phyloP scores from a whole-genome alignment of 257 asterid species.

The Schizonepeta tenuifolia region DNA sequence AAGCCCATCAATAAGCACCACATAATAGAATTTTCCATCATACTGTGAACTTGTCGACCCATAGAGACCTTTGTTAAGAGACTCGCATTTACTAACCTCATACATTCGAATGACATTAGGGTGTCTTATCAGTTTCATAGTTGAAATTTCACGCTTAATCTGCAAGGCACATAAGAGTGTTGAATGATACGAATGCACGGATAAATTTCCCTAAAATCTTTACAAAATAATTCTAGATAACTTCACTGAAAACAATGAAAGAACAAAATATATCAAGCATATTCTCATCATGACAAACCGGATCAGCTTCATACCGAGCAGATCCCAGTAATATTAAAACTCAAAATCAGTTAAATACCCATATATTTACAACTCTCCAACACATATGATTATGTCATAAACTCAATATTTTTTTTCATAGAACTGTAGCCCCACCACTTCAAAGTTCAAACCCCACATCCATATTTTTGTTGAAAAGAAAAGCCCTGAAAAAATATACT shows the following conservation, averaged over 20 bases:
- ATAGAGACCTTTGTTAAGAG: neutral
- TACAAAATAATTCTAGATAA: neutral
- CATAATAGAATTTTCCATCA: slow-evolving; percentile 22
- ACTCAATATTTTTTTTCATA: neutral
- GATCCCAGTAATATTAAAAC: neutral
- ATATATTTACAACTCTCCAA: neutral
- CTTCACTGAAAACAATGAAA: neutral
- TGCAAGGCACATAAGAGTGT: slow-evolving; percentile 39
- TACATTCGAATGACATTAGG: slow-evolving; percentile 92
- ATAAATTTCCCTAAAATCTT: neutral
- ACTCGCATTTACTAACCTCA: slow-evolving; percentile 59
- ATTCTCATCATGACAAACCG: neutral
- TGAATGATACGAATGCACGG: neutral
- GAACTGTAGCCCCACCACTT: neutral
- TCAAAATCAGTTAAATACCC: neutral
- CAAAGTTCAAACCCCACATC: neutral
- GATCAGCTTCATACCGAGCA: neutral
- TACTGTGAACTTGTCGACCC: too few relatives aligned
- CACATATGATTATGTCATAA: neutral
- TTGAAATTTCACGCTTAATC: slow-evolving; percentile 95
- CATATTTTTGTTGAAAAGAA: neutral
- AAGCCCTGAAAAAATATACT: neutral
- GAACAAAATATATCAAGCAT: neutral
- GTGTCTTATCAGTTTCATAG: slow-evolving; percentile 90
- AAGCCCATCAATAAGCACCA: slow-evolving; percentile 26